These are phyloP conservation scores for maize (Zea mays) DNA, from an alignment of 176 grass and related monocot species.

Conservation along the genomic window Zm-B73-REFERENCE-NAM-5.0 NC_050104.1:114033001-114033500, in stretches of 20 bases:
- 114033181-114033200: slow-evolving; percentile 81
- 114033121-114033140: slow-evolving; percentile 87
- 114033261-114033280: background rate
- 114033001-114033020: slow-evolving; percentile 96
- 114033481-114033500: slow-evolving; percentile 48
- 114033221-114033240: slow-evolving; percentile 57
- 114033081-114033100: background rate
- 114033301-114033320: background rate
- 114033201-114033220: slow-evolving; percentile 65
- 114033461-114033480: slow-evolving; percentile 28
- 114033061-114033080: background rate
- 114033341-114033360: background rate
- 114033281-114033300: background rate
- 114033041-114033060: background rate
- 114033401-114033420: slow-evolving; percentile 33
- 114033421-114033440: background rate
- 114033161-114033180: slow-evolving; percentile 99
- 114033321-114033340: background rate
- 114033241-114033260: background rate
- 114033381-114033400: background rate
- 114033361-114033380: background rate
- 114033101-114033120: background rate
- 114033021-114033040: slow-evolving; percentile 62
- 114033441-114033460: slow-evolving; percentile 19
- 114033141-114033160: slow-evolving; percentile 98